A percentile compares a stretch with the other conserved stretches of the same genome.
phyloP scores from a whole-genome alignment of 345 rosid species.

The Gossypioides kirkii region DNA sequence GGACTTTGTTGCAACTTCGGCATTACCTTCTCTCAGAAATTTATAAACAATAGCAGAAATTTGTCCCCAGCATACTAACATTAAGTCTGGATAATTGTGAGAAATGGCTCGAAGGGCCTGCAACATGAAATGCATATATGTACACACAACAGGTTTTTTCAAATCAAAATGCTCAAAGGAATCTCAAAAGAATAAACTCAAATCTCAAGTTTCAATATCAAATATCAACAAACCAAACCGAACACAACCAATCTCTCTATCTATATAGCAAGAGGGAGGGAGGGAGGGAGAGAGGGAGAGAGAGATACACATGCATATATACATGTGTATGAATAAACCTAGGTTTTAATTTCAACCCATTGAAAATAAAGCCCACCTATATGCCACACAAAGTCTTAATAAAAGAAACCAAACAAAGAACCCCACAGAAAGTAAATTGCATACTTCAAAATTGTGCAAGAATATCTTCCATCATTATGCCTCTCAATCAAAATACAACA shows the following conservation, averaged over 20 bases:
- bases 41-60: conserved; percentile 49
- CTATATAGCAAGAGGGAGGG: too few species aligned
- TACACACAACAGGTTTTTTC: neutral
- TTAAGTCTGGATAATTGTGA: conserved; percentile 71
- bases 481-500: neutral
- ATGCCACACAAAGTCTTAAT: neutral
- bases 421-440: neutral
- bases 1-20: conserved; percentile 42
- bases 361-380: neutral
- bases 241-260: neutral
- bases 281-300: too few species aligned
- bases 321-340: neutral
- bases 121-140: conserved; percentile 4
- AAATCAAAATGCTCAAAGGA: neutral
- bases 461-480: neutral
- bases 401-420: neutral
- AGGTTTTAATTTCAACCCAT: neutral
- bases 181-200: neutral
- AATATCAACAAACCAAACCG: neutral
- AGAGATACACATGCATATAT: too few species aligned
- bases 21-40: conserved; percentile 35
- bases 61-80: conserved; percentile 57
- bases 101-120: conserved; percentile 82
- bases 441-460: neutral
- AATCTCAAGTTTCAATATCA: neutral